Conservation (phyloP, 345 rosid species). For the Hevea brasiliensis region DNA sequence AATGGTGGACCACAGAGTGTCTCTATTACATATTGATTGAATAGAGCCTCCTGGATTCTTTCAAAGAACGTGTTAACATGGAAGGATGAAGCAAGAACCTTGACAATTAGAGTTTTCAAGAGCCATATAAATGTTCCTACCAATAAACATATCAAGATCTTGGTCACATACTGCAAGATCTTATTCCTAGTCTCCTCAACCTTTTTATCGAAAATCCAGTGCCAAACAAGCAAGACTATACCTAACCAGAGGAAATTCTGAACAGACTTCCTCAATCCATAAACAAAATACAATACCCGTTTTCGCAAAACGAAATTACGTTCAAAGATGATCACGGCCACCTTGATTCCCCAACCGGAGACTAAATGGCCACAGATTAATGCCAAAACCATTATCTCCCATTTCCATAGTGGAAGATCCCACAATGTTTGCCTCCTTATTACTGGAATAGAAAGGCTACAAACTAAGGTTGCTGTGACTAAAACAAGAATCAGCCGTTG, state of each 20-base stretch:
- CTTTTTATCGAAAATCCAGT: constrained; percentile 25
- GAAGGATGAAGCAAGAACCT: constrained; percentile 48
- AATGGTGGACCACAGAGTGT: constrained; percentile 38
- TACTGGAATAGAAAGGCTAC: constrained; percentile 30
- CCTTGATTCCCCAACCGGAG: constrained; percentile 42
- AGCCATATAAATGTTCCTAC: constrained; percentile 49
- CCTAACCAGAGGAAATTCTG: constrained; percentile 48
- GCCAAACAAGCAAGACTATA: constrained; percentile 43
- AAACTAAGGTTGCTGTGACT: constrained; percentile 32
- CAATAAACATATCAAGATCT: constrained; percentile 39
- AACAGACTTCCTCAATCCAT: constrained; percentile 45
- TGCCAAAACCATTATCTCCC: constrained; percentile 46
- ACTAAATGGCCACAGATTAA: constrained; percentile 42
- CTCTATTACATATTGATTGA: constrained; percentile 47
- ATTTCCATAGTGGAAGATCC: constrained; percentile 54
- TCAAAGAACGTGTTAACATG: constrained; percentile 52
- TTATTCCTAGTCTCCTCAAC: constrained; percentile 32
- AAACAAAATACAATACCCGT: constrained; percentile 53
- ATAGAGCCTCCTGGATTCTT: constrained; percentile 50
- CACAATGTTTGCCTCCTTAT: constrained; percentile 33
- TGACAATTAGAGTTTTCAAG: constrained; percentile 47
- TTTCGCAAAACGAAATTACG: constrained; percentile 41
- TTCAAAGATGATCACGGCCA: constrained; percentile 42
- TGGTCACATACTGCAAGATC: constrained; percentile 42
- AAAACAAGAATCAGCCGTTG: constrained; percentile 35